phyloP scores from a whole-genome alignment of 306 rosid species.

The Dalbergia cochinchinensis region DNA sequence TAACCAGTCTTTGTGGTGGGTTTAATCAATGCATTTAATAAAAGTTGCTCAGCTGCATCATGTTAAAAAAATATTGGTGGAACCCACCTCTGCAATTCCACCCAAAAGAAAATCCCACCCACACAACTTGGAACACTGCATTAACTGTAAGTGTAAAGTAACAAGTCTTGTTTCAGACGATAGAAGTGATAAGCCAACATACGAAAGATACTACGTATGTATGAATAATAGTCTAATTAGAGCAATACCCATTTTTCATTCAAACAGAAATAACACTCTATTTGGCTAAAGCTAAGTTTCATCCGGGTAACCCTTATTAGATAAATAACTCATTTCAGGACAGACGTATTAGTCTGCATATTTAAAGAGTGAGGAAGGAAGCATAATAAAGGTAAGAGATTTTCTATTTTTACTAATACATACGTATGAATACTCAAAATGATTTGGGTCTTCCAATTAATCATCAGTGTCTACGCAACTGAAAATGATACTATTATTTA shows the following conservation, averaged over 20 bases:
- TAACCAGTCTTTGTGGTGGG: slow-evolving; percentile 45
- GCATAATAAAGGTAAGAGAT: too few relatives aligned
- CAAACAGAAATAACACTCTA: background rate
- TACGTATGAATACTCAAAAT: background rate
- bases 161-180: slow-evolving; percentile 7
- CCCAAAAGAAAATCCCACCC: background rate
- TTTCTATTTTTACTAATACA: background rate
- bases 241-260: too few relatives aligned
- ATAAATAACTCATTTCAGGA: background rate
- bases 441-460: slow-evolving; percentile 16
- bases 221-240: background rate
- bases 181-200: too few relatives aligned
- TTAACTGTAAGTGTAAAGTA: background rate
- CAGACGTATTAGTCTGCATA: background rate
- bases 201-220: background rate
- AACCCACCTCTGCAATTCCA: slow-evolving; percentile 42
- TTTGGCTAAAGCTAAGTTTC: background rate
- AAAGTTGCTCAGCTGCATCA: slow-evolving; percentile 50
- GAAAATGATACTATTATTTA: slow-evolving; percentile 9
- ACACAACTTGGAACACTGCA: slow-evolving; percentile 3
- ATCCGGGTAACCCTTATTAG: background rate
- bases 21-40: slow-evolving; percentile 58
- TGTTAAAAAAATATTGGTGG: slow-evolving; percentile 41
- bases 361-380: background rate
- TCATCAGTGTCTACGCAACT: slow-evolving; percentile 21